Conservation (phyloP, 2,329 filamentous ascomycete genomes). For the Sporothrix brasiliensis region DNA sequence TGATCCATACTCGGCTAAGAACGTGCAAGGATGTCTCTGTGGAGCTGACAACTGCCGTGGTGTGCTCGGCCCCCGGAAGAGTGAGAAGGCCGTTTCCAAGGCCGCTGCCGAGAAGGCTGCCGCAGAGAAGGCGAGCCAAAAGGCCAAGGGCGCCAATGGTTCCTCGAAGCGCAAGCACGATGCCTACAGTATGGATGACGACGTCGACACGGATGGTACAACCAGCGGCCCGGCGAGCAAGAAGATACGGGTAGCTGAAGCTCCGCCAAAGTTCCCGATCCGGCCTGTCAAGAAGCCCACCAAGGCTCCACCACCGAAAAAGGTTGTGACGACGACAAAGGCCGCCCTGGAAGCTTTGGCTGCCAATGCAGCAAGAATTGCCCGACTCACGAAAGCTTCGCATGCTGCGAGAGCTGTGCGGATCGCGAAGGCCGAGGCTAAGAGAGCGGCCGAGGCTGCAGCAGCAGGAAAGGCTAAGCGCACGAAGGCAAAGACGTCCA, state of each 20-base stretch:
- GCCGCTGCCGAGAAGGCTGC: slow-evolving; percentile 30
- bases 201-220: not conserved
- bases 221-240: slow-evolving; percentile 27
- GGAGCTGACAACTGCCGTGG: slow-evolving; percentile 66
- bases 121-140: not conserved
- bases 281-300: slow-evolving; percentile 8
- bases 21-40: slow-evolving; percentile 68
- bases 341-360: slow-evolving; percentile 30
- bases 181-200: slow-evolving; percentile 30
- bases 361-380: slow-evolving; percentile 27
- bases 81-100: slow-evolving; percentile 42
- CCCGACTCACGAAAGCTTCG: slow-evolving; percentile 32
- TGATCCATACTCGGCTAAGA: slow-evolving; percentile 69
- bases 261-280: slow-evolving; percentile 8
- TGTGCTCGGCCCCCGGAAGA: slow-evolving; percentile 64
- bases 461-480: slow-evolving; percentile 25
- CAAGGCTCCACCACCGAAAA: not conserved
- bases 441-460: slow-evolving; percentile 20
- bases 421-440: slow-evolving; percentile 34
- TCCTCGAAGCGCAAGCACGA: slow-evolving; percentile 31
- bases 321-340: slow-evolving; percentile 32
- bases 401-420: slow-evolving; percentile 39
- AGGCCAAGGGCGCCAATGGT: slow-evolving; percentile 25
- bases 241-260: slow-evolving; percentile 26
- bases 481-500: slow-evolving; percentile 25